Percentiles rank a stretch among this genome's conserved stretches.
phyloP scores from a whole-genome alignment of 2,329 filamentous ascomycete species.

The Fusarium anguioides region DNA sequence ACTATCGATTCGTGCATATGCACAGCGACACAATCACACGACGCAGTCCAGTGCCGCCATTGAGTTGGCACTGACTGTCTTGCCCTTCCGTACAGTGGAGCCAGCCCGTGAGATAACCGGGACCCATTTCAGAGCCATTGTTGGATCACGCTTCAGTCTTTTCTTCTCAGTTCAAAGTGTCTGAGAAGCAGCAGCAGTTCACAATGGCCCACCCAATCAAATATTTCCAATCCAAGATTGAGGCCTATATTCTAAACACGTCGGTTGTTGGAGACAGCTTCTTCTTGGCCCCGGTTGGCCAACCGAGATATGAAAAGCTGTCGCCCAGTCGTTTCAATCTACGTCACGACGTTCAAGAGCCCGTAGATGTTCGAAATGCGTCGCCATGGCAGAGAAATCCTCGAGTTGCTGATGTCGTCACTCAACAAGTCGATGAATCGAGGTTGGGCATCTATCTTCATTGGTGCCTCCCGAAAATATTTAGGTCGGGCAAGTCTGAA shows the following conservation, averaged over 20 bases:
- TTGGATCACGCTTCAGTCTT: no score
- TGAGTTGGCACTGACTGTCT: no score
- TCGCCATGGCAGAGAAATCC: neutral
- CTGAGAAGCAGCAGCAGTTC: no score
- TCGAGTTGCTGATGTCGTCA: neutral
- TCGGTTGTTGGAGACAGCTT: neutral
- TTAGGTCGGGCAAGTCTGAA: neutral
- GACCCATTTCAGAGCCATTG: no score
- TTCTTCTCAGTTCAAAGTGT: no score
- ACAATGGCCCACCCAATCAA: neutral
- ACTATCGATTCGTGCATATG: no score
- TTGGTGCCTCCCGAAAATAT: neutral
- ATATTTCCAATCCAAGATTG: neutral
- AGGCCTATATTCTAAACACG: neutral
- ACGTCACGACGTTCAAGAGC: neutral
- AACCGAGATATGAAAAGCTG: neutral
- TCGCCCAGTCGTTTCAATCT: neutral
- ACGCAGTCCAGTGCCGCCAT: no score
- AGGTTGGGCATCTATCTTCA: neutral
- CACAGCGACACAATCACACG: no score
- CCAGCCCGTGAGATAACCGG: no score
- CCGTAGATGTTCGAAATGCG: neutral
- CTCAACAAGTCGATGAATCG: neutral
- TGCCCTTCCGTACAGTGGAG: no score
- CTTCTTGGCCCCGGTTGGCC: neutral